Base-by-base conservation (phyloP, 179 eudicot species). In the Beta lomatogona region DNA sequence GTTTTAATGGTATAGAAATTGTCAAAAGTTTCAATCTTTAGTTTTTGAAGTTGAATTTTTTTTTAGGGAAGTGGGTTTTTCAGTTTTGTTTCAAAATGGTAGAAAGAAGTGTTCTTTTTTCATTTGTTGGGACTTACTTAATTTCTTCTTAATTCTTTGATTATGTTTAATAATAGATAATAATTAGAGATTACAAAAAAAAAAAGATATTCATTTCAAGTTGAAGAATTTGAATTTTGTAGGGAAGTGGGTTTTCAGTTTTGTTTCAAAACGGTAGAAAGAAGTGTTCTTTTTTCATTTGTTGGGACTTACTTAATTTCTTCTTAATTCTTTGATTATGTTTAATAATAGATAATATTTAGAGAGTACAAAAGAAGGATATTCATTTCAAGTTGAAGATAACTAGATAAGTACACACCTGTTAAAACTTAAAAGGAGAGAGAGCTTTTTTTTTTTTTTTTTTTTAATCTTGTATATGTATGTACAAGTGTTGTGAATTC, bases 31-130 rank as follows among this genome's bases (percentile, higher is more conserved):
- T 55, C 4, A 15, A 53, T 53, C 44, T 52, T 46, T 60, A n/a
- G 22, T 74, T 22, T 53, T 55, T 19, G 4, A 73, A 18, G 6
- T 75, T 36, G 77, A 31, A 36, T 0, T 36, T 81, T 72, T 13
- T 70, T 59, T 61, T 66, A 6, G 53, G 28, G 59, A 21, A 21
- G 68, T 81, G 83, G 79, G 74, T 80, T 36, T 36, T 36, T 36
- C 41, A 36, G 41, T 36, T 36, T 63, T 22, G 68, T 66, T 75
- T 9, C 18, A 22, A 77, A 76, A 68, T 67, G 59, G 71, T 57
- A 13, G 74, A 65, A 81, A 68, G 31, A 68, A 12, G 74, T 41
- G 79, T 55, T 57, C 7, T 67, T 76, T 81, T 25, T 19, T 4
- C 11, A 36, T 36, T 36, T 36, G 2, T 36, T 36, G 41, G 41